These are phyloP conservation scores for Nemania diffusa DNA, from an alignment of 2,329 filamentous ascomycete genomes.

Conservation along the genomic window DNA sequence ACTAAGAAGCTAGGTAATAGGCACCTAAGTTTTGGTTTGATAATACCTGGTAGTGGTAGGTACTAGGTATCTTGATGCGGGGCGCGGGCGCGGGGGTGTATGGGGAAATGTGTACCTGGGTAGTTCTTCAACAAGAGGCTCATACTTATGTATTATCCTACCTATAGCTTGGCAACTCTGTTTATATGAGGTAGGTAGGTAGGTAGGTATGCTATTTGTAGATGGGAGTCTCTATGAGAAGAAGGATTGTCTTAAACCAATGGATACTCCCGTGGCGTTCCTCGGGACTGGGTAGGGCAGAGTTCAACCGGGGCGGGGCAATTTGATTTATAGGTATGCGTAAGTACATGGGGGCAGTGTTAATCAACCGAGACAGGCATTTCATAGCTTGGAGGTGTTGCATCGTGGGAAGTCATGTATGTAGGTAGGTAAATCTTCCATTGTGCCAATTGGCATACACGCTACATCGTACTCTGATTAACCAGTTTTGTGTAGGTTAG, in stretches of 20 bases:
- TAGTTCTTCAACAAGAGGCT: background rate
- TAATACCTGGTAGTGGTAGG: background rate
- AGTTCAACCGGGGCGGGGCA: background rate
- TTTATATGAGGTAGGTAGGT: too few species aligned
- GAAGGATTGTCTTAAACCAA: background rate
- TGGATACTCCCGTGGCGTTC: background rate
- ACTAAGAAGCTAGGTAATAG: too few species aligned
- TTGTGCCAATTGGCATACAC: background rate
- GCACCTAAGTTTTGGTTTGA: background rate
- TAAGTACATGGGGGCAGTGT: background rate
- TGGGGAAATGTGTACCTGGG: background rate
- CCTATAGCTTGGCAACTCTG: too few species aligned
- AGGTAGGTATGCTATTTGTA: background rate
- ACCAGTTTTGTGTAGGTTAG: background rate
- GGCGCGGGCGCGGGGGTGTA: slow-evolving; percentile 6
- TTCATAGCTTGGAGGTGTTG: background rate
- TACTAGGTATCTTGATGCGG: background rate
- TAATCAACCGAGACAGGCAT: background rate
- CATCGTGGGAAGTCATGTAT: background rate
- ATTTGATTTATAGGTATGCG: too few species aligned
- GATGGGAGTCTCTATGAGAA: too few species aligned
- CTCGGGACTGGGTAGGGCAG: too few species aligned
- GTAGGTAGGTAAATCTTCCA: background rate
- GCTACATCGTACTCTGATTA: background rate
- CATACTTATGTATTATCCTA: too few species aligned